These are phyloP conservation scores for Cordyceps cicadae DNA, from an alignment of 2,329 filamentous ascomycete species.

Conservation along the genomic window DNA sequence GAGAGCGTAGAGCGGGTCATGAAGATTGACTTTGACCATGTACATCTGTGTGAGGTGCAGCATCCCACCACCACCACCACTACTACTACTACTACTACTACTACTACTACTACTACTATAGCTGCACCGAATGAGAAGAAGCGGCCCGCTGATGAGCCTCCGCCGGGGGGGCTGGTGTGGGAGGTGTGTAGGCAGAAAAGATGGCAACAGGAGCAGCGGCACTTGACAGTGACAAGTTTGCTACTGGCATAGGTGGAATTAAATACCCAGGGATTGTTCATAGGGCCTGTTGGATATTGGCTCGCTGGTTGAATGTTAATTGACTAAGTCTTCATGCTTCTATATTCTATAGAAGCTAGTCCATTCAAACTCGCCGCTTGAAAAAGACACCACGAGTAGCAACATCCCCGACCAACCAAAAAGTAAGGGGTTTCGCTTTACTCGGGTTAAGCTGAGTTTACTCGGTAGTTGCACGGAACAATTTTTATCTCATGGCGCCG, in stretches of 20 bases:
- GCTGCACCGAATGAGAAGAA: neutral
- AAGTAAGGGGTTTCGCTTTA: no score
- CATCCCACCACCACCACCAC: neutral
- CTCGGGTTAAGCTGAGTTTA: no score
- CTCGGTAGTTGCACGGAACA: no score
- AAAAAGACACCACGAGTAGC: no score
- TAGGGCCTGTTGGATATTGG: no score
- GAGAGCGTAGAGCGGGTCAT: neutral
- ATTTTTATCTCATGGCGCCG: no score
- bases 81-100: no score
- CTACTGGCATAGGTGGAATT: conserved; percentile 17
- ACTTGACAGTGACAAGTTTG: neutral
- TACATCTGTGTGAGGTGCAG: neutral
- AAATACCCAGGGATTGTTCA: neutral
- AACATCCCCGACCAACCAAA: no score
- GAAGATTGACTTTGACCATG: neutral
- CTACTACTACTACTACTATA: neutral
- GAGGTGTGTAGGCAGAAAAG: neutral
- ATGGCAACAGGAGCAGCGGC: neutral
- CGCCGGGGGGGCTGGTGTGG: neutral
- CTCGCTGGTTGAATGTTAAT: no score
- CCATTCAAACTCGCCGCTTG: no score
- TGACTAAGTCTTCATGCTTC: no score
- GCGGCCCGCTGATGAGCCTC: neutral
- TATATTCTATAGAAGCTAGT: no score